Evolutionary conservation across 2,329 filamentous ascomycete species (phyloP), one percentile per base, ranked within the genome.

Genomic region (Phialophora chinensis): DNA sequence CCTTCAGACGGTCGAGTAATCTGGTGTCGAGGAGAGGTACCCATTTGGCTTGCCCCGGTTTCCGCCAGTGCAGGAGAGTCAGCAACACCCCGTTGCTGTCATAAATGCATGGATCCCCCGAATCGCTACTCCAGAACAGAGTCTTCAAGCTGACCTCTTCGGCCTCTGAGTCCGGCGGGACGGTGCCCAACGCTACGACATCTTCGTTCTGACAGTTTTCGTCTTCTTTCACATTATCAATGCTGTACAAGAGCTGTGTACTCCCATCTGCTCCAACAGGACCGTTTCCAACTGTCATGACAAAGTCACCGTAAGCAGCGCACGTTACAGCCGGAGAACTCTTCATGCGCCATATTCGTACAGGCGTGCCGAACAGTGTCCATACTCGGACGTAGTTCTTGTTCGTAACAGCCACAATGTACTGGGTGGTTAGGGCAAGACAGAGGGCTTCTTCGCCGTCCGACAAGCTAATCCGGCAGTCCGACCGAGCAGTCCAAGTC

Each of bases 131-230:
- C 79, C 96, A 99, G 82, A 98, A 97, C 47, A 96, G 90, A 66
- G 87, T 93, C 74, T 89, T 89, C 27, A 98, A 80, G 1, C 87
- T 89, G 4, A 87, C 88, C 4, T 89, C 89, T 57, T 90, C 87
- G 2, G 68, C 67, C 11, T 71, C 62, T 17, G 66, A 67, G 29
- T 71, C 68, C 14, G 65, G 59, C 7, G 62, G 56, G 25, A 65
- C 52, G 12, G 65, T 69, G 0, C 92, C 88, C 3, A 99, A 82
- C 1, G 95, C 93, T 3, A 99, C 90, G 0, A 92, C 90, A 74
- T 99, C 96, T 75, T 97, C 92, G 71, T 90, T 96, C 76, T 99
- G 95, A 77, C 91, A 94, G n/a, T 93, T 89, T 76, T 97, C 92
- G 74, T 97, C 93, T 56, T 91, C 86, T 79, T 96, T 96, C 72